These are phyloP conservation scores for Herpetomonas tarakana DNA, from an alignment of 208 protist genomes.

Conservation along the genomic window DNA sequence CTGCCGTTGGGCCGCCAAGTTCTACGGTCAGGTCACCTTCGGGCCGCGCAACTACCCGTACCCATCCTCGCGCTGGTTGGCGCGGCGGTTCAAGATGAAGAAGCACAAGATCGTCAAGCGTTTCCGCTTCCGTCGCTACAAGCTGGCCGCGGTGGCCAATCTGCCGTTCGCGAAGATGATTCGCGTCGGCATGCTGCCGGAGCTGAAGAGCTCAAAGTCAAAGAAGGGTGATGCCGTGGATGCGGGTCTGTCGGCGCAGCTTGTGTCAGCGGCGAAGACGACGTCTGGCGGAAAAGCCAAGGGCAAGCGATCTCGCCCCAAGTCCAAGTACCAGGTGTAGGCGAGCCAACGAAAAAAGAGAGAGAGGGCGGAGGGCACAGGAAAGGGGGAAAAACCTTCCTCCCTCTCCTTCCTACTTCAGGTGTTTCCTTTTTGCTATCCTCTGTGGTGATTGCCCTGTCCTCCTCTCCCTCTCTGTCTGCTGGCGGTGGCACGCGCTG, in stretches of 20 bases:
- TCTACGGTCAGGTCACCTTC: slow-evolving; percentile 85
- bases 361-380: slow-evolving; percentile 5
- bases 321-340: slow-evolving; percentile 90
- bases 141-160: slow-evolving; percentile 86
- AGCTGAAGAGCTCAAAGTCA: slow-evolving; percentile 88
- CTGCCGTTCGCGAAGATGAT: slow-evolving; percentile 91
- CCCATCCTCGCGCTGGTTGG: slow-evolving; percentile 80
- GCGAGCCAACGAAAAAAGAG: background rate
- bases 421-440: background rate
- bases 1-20: slow-evolving; percentile 80
- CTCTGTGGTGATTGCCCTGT: no score
- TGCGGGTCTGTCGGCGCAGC: slow-evolving; percentile 55
- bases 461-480: no score
- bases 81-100: slow-evolving; percentile 88
- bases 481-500: no score
- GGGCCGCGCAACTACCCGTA: slow-evolving; percentile 86
- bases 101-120: slow-evolving; percentile 89
- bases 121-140: slow-evolving; percentile 89
- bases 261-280: slow-evolving; percentile 50
- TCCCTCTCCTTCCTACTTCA: slow-evolving; percentile 7
- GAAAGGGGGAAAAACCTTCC: slow-evolving; percentile 1
- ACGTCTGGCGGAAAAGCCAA: slow-evolving; percentile 45
- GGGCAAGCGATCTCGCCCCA: slow-evolving; percentile 67
- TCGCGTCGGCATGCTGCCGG: slow-evolving; percentile 89
- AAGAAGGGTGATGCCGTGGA: slow-evolving; percentile 82